A percentile compares a stretch with the other conserved stretches of the same genome.
phyloP scores from a whole-genome alignment of 1,139 yeast genomes.

The Nakaseomyces uthaithaninus region DNA sequence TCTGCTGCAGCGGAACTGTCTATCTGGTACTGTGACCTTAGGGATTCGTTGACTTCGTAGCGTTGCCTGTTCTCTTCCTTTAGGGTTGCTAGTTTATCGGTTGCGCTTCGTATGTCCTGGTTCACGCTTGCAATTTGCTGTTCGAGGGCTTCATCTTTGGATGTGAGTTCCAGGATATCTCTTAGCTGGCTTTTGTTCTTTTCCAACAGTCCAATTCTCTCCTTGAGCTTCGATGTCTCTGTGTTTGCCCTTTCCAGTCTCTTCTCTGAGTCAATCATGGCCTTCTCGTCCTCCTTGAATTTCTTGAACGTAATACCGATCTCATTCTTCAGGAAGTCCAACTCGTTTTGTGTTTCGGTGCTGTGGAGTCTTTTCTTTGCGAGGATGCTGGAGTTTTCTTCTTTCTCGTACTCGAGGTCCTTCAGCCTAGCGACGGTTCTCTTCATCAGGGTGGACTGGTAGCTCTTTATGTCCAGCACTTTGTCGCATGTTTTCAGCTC shows the following conservation, averaged over 20 bases:
- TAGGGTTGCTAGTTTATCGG: conserved; percentile 18
- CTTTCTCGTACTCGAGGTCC: conserved; percentile 33
- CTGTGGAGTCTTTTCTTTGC: conserved; percentile 37
- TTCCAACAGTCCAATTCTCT: conserved; percentile 11
- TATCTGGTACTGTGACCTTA: conserved; percentile 45
- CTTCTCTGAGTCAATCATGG: conserved; percentile 41
- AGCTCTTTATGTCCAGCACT: conserved; percentile 30
- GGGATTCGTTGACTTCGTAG: conserved; percentile 35
- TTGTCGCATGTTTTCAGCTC: conserved; percentile 15
- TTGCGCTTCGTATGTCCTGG: not conserved
- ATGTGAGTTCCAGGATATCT: conserved; percentile 7
- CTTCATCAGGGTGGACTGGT: conserved; percentile 39
- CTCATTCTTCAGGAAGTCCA: conserved; percentile 42
- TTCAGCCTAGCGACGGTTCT: conserved; percentile 36
- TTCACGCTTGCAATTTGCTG: not conserved
- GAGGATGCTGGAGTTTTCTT: conserved; percentile 28
- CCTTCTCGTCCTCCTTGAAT: conserved; percentile 43
- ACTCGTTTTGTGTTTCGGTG: conserved; percentile 41
- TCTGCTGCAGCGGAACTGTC: conserved; percentile 51
- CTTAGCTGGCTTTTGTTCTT: conserved; percentile 11
- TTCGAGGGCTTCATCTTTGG: not conserved
- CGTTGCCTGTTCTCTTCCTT: conserved; percentile 30
- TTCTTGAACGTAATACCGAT: conserved; percentile 44
- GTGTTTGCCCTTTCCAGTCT: conserved; percentile 39
- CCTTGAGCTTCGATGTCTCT: conserved; percentile 32